Base-by-base conservation (phyloP, 2,329 filamentous ascomycete species). In the Coniochaeta sp. region DNA sequence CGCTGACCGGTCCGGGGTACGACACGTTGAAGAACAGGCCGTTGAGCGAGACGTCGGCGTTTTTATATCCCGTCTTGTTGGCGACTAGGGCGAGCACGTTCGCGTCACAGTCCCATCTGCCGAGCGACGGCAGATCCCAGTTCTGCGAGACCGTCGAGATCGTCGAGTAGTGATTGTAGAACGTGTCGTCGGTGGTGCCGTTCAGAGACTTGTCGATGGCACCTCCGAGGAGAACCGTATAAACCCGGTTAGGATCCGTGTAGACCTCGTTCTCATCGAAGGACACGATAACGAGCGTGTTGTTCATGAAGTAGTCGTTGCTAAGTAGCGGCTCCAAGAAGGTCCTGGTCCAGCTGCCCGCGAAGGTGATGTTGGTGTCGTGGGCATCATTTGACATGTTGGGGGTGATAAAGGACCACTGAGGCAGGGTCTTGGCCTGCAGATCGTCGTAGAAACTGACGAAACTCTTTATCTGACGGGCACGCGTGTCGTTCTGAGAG, bases 331-430 rank as follows among this genome's bases (percentile, higher is more conserved):
- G 82, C 60, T 78, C 74, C 28, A 86, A 71, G 69, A 85, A 84
- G 58, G 71, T 71, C 55, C 76, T 74, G 22, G 77, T 76, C 82
- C 82, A 86, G 3, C 73, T 69, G 1, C 80, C 77, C 2, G 81
- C 79, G 55, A 74, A 76, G n/a, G 76, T 76, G 10, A 85, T 75
- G 3, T 76, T 77, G 2, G 79, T 79, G 65, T 86, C 74, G 65
- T 90, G 88, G 16, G 86, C 88, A 66, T 89, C 85, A 63, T 84
- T 82, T 55, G 84, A 79, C 83, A 87, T 85, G 70, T 87, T 81
- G 0, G 84, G 85, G 0, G 81, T 81, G 71, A 87, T 81, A 70
- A 86, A 84, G 42, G 81, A 79, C 74, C 85, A 89, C 70, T 90
- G 87, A 2, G 87, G 87, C 12, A 90, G 77, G 9, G 73, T 72